phyloP scores from a whole-genome alignment of 345 rosid genomes.

The Physaria fendleri region DNA sequence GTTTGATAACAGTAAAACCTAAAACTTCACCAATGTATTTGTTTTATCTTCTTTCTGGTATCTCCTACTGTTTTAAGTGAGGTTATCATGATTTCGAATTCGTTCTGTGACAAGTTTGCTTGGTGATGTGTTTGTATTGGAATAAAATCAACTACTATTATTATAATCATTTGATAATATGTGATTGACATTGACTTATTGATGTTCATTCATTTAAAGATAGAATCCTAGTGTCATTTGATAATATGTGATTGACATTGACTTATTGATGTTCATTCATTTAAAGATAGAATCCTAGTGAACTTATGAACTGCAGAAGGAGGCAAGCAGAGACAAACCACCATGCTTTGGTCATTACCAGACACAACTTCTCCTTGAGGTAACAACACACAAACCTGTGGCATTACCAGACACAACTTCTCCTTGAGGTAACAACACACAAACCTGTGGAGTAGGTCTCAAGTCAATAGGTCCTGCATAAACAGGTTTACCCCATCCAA shows the following conservation, averaged over 20 bases:
- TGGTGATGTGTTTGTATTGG: not conserved
- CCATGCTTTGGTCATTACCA: slow-evolving; percentile 40
- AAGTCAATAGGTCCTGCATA: slow-evolving; percentile 86
- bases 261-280: slow-evolving; percentile 10
- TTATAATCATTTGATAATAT: not conserved
- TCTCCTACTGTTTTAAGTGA: slow-evolving; percentile 3
- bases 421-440: slow-evolving; percentile 74
- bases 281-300: slow-evolving; percentile 36
- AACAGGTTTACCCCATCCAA: slow-evolving; percentile 82
- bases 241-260: slow-evolving; percentile 2
- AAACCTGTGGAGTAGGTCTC: slow-evolving; percentile 93
- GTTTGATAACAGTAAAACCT: slow-evolving; percentile 17
- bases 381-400: slow-evolving; percentile 82
- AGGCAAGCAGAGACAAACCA: slow-evolving; percentile 86
- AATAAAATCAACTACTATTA: not conserved
- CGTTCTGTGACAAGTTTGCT: not conserved
- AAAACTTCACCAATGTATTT: not conserved
- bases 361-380: slow-evolving; percentile 58
- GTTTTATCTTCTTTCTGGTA: not conserved
- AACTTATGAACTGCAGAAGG: slow-evolving; percentile 46
- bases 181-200: not conserved
- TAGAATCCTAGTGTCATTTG: slow-evolving; percentile 33
- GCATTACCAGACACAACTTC: slow-evolving; percentile 38
- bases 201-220: slow-evolving; percentile 8
- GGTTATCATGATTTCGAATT: not conserved